Base-by-base conservation (phyloP, 768 basidiomycete genomes). In the Lentinula sp. region DNA sequence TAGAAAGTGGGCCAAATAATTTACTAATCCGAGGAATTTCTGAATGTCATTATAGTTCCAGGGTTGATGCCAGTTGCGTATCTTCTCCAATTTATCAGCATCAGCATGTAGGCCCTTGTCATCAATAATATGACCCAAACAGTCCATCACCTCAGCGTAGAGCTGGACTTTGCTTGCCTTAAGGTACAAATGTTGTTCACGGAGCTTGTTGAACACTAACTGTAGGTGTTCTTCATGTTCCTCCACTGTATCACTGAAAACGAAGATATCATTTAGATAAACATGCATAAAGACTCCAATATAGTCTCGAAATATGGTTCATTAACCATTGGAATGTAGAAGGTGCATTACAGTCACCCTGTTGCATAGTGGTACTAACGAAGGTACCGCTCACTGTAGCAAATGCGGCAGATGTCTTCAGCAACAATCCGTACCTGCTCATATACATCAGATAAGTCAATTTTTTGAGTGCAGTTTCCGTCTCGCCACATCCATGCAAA, bases 271-370 rank as follows among this genome's bases (percentile, higher is more conserved):
- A 37, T 54, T 32, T 9, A 54, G 52, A 33, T 54, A 54, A 2
- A 54, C 52, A 39, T 57, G 39, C 41, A 57, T 33, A 20, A 57
- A 57, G 5, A 42, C 41, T n/a, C 56, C 56, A 37, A 57, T 57
- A 39, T 43, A 57, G 23, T 57, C 52, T 0, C 63, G 56, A 37
- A 76, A 72, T 13, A 75, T 67, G 4, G 1, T 65, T 71, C 65
- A 75, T 73, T 0, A 77, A 64, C 0, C 67, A 39, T 54, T 77
- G 76, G 57, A 73, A 78, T 0, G 75, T 78, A 10, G 56, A 57
- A 32, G 56, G 56, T 57, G 56, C 56, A n/a, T 55, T 55, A 20
- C 53, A 55, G 32, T 76, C 70, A 0, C 74, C 76, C 36, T 73
- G 70, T 59, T 71, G 75, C 70, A 72, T 71, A 10, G 70, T 72